phyloP scores from a whole-genome alignment of 1,284 basidiomycete genomes.

The Stereum hirsutum region DNA sequence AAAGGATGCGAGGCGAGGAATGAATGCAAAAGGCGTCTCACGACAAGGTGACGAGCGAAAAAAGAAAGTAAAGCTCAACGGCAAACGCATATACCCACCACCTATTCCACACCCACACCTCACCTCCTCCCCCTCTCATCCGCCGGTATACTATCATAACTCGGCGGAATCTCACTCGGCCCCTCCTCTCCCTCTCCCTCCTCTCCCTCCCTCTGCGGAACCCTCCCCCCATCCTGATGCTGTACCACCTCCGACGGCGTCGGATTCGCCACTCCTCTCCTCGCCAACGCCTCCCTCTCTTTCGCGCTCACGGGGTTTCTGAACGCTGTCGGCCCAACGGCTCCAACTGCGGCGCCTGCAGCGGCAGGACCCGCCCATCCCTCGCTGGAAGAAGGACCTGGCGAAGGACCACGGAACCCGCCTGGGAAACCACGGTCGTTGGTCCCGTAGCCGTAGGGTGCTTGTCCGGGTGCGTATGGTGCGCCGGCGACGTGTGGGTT shows the following conservation, averaged over 20 bases:
- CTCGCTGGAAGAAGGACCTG: constrained; percentile 15
- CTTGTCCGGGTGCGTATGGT: too few species aligned
- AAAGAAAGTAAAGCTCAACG: too few species aligned
- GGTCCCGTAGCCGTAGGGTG: constrained; percentile 4
- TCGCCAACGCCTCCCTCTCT: constrained; percentile 20
- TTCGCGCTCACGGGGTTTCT: constrained; percentile 20
- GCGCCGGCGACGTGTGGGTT: too few species aligned
- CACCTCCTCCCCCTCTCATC: constrained; percentile 17
- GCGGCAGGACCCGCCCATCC: neutral
- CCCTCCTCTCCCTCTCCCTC: constrained; percentile 9
- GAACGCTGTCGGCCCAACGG: neutral
- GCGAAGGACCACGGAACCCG: constrained; percentile 18
- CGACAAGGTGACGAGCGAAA: too few species aligned
- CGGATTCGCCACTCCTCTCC: neutral
- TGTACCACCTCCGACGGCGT: constrained; percentile 3
- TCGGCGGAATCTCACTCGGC: constrained; percentile 23
- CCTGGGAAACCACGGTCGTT: too few species aligned
- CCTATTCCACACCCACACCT: neutral
- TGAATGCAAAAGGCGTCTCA: too few species aligned
- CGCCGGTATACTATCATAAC: constrained; percentile 23
- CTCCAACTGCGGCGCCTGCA: neutral
- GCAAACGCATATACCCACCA: neutral
- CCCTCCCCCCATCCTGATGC: constrained; percentile 12
- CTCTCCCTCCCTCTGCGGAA: too few species aligned
- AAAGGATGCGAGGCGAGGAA: too few species aligned